A percentile compares a stretch with the other conserved stretches of the same genome.
Conservation (phyloP, 192 early-diverging fungal genomes). For the Chytriomyces confervae region DNA sequence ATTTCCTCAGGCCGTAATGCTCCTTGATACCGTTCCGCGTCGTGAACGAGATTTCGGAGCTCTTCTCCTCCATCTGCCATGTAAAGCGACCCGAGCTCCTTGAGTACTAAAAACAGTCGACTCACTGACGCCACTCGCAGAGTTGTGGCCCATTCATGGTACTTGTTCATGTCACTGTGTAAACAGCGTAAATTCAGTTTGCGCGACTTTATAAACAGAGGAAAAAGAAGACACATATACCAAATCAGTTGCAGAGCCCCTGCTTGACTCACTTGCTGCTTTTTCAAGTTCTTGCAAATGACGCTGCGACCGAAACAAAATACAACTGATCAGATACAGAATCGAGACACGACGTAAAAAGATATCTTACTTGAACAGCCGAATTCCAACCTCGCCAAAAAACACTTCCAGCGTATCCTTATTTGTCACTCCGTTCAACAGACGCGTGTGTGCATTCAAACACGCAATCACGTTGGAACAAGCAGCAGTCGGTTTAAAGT, state of each 20-base stretch:
- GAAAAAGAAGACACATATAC: constrained; percentile 36
- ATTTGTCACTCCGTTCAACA: constrained; percentile 78
- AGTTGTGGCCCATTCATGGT: constrained; percentile 73
- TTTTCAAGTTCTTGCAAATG: constrained; percentile 83
- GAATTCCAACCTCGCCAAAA: constrained; percentile 83
- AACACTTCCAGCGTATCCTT: constrained; percentile 89
- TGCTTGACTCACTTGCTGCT: constrained; percentile 76
- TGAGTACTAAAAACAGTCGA: constrained; percentile 78
- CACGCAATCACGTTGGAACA: constrained; percentile 79
- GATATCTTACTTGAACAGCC: constrained; percentile 81
- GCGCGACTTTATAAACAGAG: constrained; percentile 11
- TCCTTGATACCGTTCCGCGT: constrained; percentile 75
- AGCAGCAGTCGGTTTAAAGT: constrained; percentile 80
- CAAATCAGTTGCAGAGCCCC: constrained; percentile 92
- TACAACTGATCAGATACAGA: not conserved
- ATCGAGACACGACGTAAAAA: constrained; percentile 1
- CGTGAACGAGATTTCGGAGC: constrained; percentile 78
- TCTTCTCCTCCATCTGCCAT: constrained; percentile 75
- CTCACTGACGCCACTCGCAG: constrained; percentile 67
- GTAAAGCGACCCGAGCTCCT: constrained; percentile 82
- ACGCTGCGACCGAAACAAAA: constrained; percentile 52
- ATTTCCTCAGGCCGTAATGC: constrained; percentile 78
- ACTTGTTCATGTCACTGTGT: constrained; percentile 73
- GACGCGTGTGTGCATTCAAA: constrained; percentile 74
- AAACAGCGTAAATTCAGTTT: constrained; percentile 1